Base-by-base conservation (phyloP, 2,329 filamentous ascomycete genomes). In the Spiromastix sp. region DNA sequence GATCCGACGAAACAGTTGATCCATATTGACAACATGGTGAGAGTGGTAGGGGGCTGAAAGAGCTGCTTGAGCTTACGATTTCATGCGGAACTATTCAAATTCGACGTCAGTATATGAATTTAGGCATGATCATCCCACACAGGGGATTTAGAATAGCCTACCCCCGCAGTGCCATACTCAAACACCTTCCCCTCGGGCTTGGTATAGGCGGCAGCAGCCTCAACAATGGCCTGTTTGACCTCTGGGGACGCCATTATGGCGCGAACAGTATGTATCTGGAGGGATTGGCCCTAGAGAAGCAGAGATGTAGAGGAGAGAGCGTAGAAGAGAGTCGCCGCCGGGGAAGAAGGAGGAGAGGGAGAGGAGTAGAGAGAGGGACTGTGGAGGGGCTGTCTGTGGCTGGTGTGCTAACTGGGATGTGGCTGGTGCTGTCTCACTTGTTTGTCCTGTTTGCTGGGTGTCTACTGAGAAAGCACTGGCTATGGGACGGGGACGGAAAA, bases 41-140 rank as follows among this genome's bases (percentile, higher is more conserved):
- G 31, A 46, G 47, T 40, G 42, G 31, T 38, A 37, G 40, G 40
- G 35, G 24, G 41, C 34, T 38, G 42, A 57, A 33, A 18, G 5
- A 30, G 11, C 17, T 19, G 29, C n/a, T 16, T 21, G 8, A 12
- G 20, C 71, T 61, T 68, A 79, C 74, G 77, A 75, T 64, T 77
- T 80, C 66, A 79, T 80, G 40, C 77, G 75, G 56, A 81, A 81
- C 74, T 78, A 46, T 25, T 41, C 29, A n/a, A n/a, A n/a, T n/a
- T n/a, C n/a, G n/a, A n/a, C n/a, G 30, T 51, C 39, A 48, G 42
- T 28, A 28, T 24, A 38, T 30, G 7, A 7, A 24, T 24, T 24
- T 24, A 37, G 35, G 8, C 18, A 16, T 35, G 16, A 7, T 12
- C 21, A 5, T 20, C 30, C 26, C 20, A 31, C 8, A 16, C 11